Percentiles rank a stretch among this genome's conserved stretches.
These are phyloP conservation scores for Myrmaecium sp. DNA, from an alignment of 2,329 filamentous ascomycete species.

Conservation along the genomic window DNA sequence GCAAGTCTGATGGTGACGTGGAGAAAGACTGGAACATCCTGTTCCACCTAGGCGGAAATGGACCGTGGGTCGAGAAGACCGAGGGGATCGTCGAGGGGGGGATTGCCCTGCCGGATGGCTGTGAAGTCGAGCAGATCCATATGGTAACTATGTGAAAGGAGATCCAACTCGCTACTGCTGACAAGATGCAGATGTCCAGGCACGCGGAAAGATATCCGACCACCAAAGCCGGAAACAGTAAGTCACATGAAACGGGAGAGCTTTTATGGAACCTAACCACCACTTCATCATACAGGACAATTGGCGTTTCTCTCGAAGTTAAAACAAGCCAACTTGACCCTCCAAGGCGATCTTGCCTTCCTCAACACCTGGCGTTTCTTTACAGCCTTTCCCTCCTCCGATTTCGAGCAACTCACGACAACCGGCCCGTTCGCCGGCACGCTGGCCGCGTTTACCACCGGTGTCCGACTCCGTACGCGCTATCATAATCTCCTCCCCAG, in stretches of 20 bases:
- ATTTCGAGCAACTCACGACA: slow-evolving; percentile 37
- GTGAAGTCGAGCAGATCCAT: slow-evolving; percentile 39
- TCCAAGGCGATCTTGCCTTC: slow-evolving; percentile 36
- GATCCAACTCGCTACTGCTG: no score
- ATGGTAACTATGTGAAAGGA: slow-evolving; percentile 29
- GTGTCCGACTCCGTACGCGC: slow-evolving; percentile 34
- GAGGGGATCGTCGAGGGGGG: slow-evolving; percentile 23
- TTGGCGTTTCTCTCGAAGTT: slow-evolving; percentile 31
- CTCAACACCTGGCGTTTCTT: slow-evolving; percentile 39
- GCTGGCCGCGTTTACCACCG: slow-evolving; percentile 35
- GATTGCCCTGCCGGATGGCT: slow-evolving; percentile 29
- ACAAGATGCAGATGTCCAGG: slow-evolving; percentile 31
- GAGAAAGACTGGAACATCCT: slow-evolving; percentile 30
- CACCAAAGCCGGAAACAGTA: slow-evolving; percentile 30
- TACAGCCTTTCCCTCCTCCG: slow-evolving; percentile 24
- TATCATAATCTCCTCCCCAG: slow-evolving; percentile 32
- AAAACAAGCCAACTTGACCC: slow-evolving; percentile 19
- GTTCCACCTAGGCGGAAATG: slow-evolving; percentile 37
- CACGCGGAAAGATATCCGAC: slow-evolving; percentile 43
- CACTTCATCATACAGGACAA: slow-evolving; percentile 21
- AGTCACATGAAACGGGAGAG: no score
- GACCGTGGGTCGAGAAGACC: slow-evolving; percentile 36
- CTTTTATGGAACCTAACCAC: slow-evolving; percentile 6
- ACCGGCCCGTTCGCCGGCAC: slow-evolving; percentile 41
- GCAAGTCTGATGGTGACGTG: slow-evolving; percentile 12